Base-by-base conservation (phyloP, 805 yeast species). In the Starmerella apicola region DNA sequence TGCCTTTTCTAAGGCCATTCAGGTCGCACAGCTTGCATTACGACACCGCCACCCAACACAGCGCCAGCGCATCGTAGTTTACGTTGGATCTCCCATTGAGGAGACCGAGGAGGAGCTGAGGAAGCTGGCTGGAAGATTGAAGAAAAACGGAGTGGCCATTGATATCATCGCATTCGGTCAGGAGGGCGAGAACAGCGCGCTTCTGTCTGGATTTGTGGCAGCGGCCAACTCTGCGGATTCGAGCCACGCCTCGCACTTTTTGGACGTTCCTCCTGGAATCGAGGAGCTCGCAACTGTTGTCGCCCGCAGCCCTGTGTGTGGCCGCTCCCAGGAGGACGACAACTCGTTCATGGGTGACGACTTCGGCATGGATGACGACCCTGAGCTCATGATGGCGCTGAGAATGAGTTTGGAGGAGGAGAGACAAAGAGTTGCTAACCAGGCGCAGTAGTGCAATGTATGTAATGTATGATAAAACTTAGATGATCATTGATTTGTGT, bases 1-100 rank as follows among this genome's bases (percentile, higher is more conserved):
- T 8, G 81, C 84, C 55, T 68, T 91, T 42, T 66, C 78, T 22
- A 79, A 85, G 28, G 93, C 94, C 9, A 75, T 91, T 51, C 95
- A 86, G 63, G 94, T 91, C 46, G 97, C 97, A 12, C 79, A 80
- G 58, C 63, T 91, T 55, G 96, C 96, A 16, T 74, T 88, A 56
- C 91, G 86, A 58, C 96, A 88, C 64, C 83, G 98, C 55, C 95
- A 85, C 60, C 88, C 91, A 64, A 78, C 79, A 5, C 97, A 85
- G 59, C 80, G 74, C 50, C 96, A 85, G 63, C 73, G 98, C 50
- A 81, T 91, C 44, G 72, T 91, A 43, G 82, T 75, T 28, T 91
- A 91, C 61, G 84, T 85, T 32, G 96, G 94, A 15, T 73, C 83
- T 43, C 97, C 97, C 23, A 68, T 91, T 34, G 60, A 57, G 22